Percentiles rank a stretch among this genome's conserved stretches.
These are phyloP conservation scores for Camelina hispida DNA, from an alignment of 345 rosid species.

Conservation along the genomic window DNA sequence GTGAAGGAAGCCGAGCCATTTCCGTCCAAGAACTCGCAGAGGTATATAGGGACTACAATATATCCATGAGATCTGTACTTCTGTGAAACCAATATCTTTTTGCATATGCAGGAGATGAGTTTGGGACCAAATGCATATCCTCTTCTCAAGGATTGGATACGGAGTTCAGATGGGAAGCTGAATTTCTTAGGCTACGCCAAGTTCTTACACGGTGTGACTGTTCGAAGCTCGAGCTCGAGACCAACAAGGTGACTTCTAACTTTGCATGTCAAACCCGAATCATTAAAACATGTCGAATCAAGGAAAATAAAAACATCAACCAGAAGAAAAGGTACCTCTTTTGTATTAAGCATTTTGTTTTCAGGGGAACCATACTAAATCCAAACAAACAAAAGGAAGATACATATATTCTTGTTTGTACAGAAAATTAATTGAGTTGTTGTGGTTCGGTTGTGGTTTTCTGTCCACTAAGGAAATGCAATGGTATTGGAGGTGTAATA, in stretches of 20 bases:
- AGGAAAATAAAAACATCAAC: constrained; percentile 22
- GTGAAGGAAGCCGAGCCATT: constrained; percentile 86
- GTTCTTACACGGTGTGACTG: constrained; percentile 80
- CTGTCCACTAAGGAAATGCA: no score
- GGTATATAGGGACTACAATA: constrained; percentile 47
- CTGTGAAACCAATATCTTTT: background rate
- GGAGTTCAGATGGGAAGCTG: constrained; percentile 87
- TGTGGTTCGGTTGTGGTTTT: no score
- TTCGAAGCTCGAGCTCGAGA: constrained; percentile 66
- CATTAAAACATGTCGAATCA: constrained; percentile 10
- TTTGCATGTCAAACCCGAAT: constrained; percentile 25
- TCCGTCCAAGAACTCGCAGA: constrained; percentile 86
- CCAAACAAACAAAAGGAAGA: background rate
- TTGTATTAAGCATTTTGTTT: constrained; percentile 36
- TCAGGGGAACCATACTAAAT: constrained; percentile 34
- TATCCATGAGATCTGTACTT: background rate
- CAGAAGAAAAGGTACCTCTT: constrained; percentile 10
- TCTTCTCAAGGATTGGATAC: constrained; percentile 83
- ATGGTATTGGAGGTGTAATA: no score
- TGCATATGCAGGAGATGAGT: constrained; percentile 73
- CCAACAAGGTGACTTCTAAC: constrained; percentile 48
- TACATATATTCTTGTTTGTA: background rate
- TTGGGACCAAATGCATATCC: constrained; percentile 74
- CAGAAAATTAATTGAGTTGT: no score
- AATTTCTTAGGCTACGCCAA: constrained; percentile 88